Evolutionary conservation across 2,329 filamentous ascomycete genomes (phyloP).

Genomic region (Colletotrichum horii): DNA sequence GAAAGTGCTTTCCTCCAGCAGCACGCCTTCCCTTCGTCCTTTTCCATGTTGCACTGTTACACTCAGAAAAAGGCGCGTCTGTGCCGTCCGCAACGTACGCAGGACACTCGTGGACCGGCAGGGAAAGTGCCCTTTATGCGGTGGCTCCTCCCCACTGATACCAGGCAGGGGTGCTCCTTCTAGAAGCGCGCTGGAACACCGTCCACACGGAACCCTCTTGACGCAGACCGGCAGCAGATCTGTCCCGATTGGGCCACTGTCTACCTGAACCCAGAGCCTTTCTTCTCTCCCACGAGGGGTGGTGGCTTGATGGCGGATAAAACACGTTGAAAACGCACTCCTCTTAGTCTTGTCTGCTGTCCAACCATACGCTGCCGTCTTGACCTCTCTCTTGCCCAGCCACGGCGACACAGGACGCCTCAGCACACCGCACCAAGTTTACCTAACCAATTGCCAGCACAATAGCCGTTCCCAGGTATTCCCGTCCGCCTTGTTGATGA

Average conservation of each 20-base stretch:
- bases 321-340: slow-evolving; percentile 14
- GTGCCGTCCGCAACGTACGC: background rate
- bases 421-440: background rate
- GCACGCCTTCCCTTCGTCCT: background rate
- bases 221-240: slow-evolving; percentile 3
- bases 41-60: background rate
- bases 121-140: background rate
- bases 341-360: background rate
- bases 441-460: background rate
- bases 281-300: background rate
- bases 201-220: slow-evolving; percentile 11
- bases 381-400: background rate
- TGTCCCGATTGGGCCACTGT: background rate
- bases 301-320: background rate
- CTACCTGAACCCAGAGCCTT: background rate
- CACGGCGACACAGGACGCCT: background rate
- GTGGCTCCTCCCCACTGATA: background rate
- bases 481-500: background rate
- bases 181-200: slow-evolving; percentile 13
- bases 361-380: background rate
- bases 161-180: slow-evolving; percentile 13
- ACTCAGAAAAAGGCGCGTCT: background rate
- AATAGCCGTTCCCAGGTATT: background rate
- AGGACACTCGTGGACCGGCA: background rate
- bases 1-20: background rate